Evolutionary conservation across 768 basidiomycete species (phyloP), one percentile per base, ranked within the genome.

Genomic region (Pholiota molesta): DNA sequence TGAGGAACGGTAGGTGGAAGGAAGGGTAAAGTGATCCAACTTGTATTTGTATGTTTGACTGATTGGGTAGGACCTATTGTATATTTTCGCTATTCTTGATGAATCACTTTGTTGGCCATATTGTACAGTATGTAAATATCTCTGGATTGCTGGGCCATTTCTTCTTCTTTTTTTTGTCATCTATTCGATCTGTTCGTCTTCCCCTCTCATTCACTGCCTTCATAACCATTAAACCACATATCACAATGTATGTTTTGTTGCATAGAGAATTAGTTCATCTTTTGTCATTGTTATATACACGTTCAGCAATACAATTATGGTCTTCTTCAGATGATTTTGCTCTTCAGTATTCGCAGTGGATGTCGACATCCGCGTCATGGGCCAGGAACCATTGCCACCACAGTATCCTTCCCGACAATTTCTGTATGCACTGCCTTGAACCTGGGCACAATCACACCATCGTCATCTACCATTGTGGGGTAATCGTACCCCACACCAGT

Each of bases 401-500:
- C 70, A 16, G 70, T 55, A 62, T 82, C 80, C 47, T 45, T 71
- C 5, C 80, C 81, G 47, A 79, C 60, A 1, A 73, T 45, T 52
- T 75, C 72, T 11, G 76, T 77, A 26, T 66, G 66, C 9, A 65
- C 57, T 54, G 76, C 69, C 31, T 72, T 68, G 42, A 79, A 72
- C 23, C 9, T 62, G 52, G 65, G 52, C 23, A 16, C 11, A 19
- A 35, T 23, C 11, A 40, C 51, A 1, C 55, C 55, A 52, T 31
- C 51, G 9, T 39, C 61, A 13, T 51, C 44, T 11, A 53, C 13
- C 1, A 33, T 29, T 21, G 47, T 52, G 16, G 65, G 59, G 21
- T 52, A 71, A 54, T 53, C 52, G 65, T 90, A 91, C 9, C 84
- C 83, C 0, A 93, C 73, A 6, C 91, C 94, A n/a, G 79, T 77